These are phyloP conservation scores for Penicillium ucsense DNA, from an alignment of 495 filamentous ascomycete genomes.

Conservation along the genomic window DNA sequence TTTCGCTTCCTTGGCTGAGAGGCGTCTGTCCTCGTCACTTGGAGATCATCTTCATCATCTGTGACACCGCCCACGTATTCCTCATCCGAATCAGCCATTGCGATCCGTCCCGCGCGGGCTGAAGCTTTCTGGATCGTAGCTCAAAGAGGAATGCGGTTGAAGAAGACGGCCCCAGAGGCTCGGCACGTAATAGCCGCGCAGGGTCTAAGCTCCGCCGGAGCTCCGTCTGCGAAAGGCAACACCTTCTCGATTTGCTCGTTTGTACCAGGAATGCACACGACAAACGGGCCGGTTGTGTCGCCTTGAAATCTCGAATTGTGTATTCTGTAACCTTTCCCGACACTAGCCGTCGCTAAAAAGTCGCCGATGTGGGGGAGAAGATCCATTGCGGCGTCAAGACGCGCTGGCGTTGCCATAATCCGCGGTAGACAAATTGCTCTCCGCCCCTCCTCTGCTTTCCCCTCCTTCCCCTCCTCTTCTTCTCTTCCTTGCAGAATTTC, in stretches of 20 bases:
- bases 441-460: slow-evolving; percentile 19
- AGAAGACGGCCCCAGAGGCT: slow-evolving; percentile 11
- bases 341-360: slow-evolving; percentile 14
- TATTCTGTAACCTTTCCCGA: slow-evolving; percentile 3
- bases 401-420: slow-evolving; percentile 17
- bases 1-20: slow-evolving; percentile 36
- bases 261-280: neutral
- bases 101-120: slow-evolving; percentile 8
- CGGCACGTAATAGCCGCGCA: slow-evolving; percentile 45
- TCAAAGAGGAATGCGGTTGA: neutral
- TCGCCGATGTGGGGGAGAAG: slow-evolving; percentile 33
- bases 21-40: slow-evolving; percentile 33
- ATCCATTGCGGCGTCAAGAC: slow-evolving; percentile 23
- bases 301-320: too few relatives aligned
- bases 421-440: slow-evolving; percentile 15
- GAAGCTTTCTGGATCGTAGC: neutral
- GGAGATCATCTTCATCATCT: slow-evolving; percentile 74
- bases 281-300: neutral
- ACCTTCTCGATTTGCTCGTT: neutral
- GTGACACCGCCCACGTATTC: slow-evolving; percentile 73
- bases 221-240: slow-evolving; percentile 13
- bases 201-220: slow-evolving; percentile 54
- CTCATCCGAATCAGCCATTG: slow-evolving; percentile 56
- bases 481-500: slow-evolving; percentile 4
- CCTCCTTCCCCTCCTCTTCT: slow-evolving; percentile 17